These are phyloP conservation scores for Jacaranda mimosifolia DNA, from an alignment of 257 asterid species.

Conservation along the genomic window DNA sequence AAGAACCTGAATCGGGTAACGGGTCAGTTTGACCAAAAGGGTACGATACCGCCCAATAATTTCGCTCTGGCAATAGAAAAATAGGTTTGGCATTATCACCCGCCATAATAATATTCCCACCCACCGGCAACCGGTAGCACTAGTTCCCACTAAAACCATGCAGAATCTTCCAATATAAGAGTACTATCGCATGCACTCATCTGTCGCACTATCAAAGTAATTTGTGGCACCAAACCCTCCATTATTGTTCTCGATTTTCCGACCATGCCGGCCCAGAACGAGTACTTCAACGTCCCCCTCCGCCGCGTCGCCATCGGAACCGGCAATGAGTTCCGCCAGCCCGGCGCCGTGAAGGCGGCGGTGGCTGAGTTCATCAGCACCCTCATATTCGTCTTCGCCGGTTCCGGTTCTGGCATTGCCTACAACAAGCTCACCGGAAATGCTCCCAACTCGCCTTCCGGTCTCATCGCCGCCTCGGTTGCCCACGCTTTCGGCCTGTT, in stretches of 20 bases:
- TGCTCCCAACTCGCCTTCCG: slow-evolving; percentile 46
- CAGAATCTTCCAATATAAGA: slow-evolving; percentile 34
- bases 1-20: no score
- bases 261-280: slow-evolving; percentile 54
- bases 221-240: background rate
- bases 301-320: slow-evolving; percentile 54
- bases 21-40: background rate
- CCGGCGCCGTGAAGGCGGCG: slow-evolving; percentile 62
- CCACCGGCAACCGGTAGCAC: slow-evolving; percentile 41
- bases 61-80: background rate
- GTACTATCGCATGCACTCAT: slow-evolving; percentile 31
- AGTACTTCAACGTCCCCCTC: slow-evolving; percentile 53
- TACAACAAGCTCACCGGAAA: slow-evolving; percentile 47
- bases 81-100: background rate
- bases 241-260: slow-evolving; percentile 16
- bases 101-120: background rate
- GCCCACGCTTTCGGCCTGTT: slow-evolving; percentile 66
- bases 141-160: slow-evolving; percentile 33
- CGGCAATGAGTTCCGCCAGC: slow-evolving; percentile 54
- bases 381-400: slow-evolving; percentile 65
- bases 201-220: slow-evolving; percentile 25
- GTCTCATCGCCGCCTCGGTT: slow-evolving; percentile 56
- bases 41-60: background rate
- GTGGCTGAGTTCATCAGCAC: slow-evolving; percentile 72
- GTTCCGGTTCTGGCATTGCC: slow-evolving; percentile 72